Evolutionary conservation across 2,329 filamentous ascomycete species (phyloP).

Genomic region (Tolypocladium guangdongense): DNA sequence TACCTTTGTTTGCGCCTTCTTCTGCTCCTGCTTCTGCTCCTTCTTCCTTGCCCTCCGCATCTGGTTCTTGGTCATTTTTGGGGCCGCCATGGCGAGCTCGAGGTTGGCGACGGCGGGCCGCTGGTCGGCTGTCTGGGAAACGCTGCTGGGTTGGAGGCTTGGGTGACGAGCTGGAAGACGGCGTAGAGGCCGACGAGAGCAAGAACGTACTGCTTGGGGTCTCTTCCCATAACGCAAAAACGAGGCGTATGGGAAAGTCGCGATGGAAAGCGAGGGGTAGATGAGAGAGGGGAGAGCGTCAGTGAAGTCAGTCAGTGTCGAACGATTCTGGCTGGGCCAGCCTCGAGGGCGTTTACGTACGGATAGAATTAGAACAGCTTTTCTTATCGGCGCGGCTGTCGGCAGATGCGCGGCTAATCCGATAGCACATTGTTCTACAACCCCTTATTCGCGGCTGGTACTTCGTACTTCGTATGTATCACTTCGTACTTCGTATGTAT

Average conservation of each 20-base stretch:
- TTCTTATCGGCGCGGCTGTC: conserved; percentile 3
- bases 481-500: too few relatives aligned
- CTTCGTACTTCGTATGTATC: too few relatives aligned
- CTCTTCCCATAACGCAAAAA: conserved; percentile 19
- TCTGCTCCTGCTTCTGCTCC: conserved; percentile 73
- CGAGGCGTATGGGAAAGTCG: background rate
- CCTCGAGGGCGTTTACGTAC: too few relatives aligned
- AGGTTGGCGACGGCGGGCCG: conserved; percentile 14
- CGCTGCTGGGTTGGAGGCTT: conserved; percentile 18
- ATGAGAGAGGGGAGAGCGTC: too few relatives aligned
- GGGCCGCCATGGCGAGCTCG: conserved; percentile 41
- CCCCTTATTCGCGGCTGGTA: too few relatives aligned
- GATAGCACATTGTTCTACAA: too few relatives aligned
- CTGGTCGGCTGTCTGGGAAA: conserved; percentile 12
- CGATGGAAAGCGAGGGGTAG: background rate
- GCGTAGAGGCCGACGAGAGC: conserved; percentile 22
- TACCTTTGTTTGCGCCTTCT: conserved; percentile 53
- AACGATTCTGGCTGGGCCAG: background rate
- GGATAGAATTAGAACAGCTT: too few relatives aligned
- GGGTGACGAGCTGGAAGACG: conserved; percentile 24
- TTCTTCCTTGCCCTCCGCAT: conserved; percentile 90
- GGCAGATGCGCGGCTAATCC: conserved; percentile 1
- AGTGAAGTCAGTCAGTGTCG: background rate
- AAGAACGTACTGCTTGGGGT: conserved; percentile 26
- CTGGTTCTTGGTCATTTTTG: conserved; percentile 88